phyloP scores from a whole-genome alignment of 1,139 yeast species.

The Yamadazyma epiphylla region DNA sequence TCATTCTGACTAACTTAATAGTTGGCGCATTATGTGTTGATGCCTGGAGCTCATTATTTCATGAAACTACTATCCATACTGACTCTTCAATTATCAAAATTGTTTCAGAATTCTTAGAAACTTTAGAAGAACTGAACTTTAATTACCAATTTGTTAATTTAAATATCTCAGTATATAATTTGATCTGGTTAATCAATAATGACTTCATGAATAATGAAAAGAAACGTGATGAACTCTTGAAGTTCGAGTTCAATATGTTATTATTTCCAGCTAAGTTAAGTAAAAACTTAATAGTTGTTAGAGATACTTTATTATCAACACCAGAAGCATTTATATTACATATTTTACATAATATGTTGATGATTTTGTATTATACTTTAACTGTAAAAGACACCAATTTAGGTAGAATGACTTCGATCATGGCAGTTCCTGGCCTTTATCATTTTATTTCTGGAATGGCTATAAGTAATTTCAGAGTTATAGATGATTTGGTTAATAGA shows the following conservation, averaged over 20 bases:
- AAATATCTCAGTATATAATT: slow-evolving; percentile 13
- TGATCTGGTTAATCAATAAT: slow-evolving; percentile 14
- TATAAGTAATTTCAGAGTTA: slow-evolving; percentile 18
- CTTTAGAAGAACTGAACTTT: slow-evolving; percentile 13
- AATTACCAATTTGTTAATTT: slow-evolving; percentile 16
- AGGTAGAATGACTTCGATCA: slow-evolving; percentile 16
- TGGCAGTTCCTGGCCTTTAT: slow-evolving; percentile 21
- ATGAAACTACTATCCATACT: slow-evolving; percentile 11
- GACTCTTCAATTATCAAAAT: slow-evolving; percentile 7
- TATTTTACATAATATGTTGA: slow-evolving; percentile 17
- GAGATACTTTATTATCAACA: slow-evolving; percentile 17
- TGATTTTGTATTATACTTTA: slow-evolving; percentile 15
- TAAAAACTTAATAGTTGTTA: slow-evolving; percentile 16
- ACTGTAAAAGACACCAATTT: slow-evolving; percentile 12
- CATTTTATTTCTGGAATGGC: slow-evolving; percentile 21
- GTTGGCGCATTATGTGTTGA: slow-evolving; percentile 18
- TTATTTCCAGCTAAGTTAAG: slow-evolving; percentile 22
- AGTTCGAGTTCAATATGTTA: slow-evolving; percentile 20
- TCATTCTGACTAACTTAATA: slow-evolving; percentile 12
- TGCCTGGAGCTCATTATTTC: slow-evolving; percentile 16
- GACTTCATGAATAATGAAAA: slow-evolving; percentile 7
- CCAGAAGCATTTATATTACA: slow-evolving; percentile 20
- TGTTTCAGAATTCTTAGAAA: slow-evolving; percentile 8
- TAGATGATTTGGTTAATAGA: slow-evolving; percentile 12
- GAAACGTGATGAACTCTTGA: slow-evolving; percentile 11